Evolutionary conservation across 2,329 filamentous ascomycete species (phyloP).

Genomic region (Trichoderma aggressivum): DNA sequence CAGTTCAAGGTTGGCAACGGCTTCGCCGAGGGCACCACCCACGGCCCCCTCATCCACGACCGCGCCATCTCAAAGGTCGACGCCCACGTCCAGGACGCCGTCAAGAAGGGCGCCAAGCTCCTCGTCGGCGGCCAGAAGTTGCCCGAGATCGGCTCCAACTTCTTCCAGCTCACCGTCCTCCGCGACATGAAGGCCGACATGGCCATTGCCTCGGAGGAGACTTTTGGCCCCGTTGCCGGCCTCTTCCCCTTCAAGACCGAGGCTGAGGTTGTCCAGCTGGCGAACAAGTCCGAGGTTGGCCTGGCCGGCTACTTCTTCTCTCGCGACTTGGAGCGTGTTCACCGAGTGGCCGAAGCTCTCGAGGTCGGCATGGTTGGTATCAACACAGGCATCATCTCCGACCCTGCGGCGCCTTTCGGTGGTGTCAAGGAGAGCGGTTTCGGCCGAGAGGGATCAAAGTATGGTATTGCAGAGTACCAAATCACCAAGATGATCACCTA

Average conservation of each 20-base stretch:
- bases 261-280: constrained; percentile 78
- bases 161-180: constrained; percentile 86
- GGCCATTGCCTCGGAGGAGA: constrained; percentile 83
- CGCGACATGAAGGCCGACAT: constrained; percentile 83
- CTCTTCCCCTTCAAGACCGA: constrained; percentile 87
- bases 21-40: constrained; percentile 66
- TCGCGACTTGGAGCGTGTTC: constrained; percentile 55
- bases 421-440: constrained; percentile 82
- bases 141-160: constrained; percentile 74
- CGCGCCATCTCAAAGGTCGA: constrained; percentile 78
- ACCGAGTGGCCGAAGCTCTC: constrained; percentile 63
- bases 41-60: constrained; percentile 81
- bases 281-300: constrained; percentile 80
- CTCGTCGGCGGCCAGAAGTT: constrained; percentile 71
- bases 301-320: constrained; percentile 94
- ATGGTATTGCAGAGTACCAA: constrained; percentile 74
- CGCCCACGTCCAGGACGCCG: constrained; percentile 74
- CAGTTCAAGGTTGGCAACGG: constrained; percentile 73
- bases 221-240: constrained; percentile 89
- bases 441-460: constrained; percentile 72
- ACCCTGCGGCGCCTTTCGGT: constrained; percentile 63
- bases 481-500: constrained; percentile 63
- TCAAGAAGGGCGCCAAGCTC: constrained; percentile 72
- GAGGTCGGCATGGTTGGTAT: constrained; percentile 87
- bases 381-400: constrained; percentile 68